phyloP scores from a whole-genome alignment of 1,284 basidiomycete species.

The Heterobasidion parviporum region DNA sequence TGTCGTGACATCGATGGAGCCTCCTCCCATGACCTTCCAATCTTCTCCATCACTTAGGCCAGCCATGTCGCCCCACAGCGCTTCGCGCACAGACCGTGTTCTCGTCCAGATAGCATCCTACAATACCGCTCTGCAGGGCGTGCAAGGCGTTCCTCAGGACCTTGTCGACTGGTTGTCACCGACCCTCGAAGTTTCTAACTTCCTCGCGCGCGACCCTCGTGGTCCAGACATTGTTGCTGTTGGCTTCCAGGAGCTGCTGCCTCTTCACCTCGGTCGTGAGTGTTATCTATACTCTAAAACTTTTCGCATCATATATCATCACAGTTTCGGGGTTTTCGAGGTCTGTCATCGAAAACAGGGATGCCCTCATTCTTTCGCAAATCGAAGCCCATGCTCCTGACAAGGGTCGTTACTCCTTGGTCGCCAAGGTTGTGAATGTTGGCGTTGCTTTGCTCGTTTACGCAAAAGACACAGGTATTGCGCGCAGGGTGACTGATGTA shows the following conservation, averaged over 20 bases:
- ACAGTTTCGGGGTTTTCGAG: constrained; percentile 58
- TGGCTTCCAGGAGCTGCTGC: constrained; percentile 85
- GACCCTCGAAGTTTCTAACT: constrained; percentile 66
- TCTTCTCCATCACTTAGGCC: neutral
- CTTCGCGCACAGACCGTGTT: constrained; percentile 23
- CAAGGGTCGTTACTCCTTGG: constrained; percentile 61
- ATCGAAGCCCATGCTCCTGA: constrained; percentile 62
- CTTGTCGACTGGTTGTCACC: constrained; percentile 79
- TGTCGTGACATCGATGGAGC: too few relatives aligned
- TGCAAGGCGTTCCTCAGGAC: constrained; percentile 65
- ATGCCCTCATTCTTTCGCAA: constrained; percentile 58
- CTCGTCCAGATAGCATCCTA: constrained; percentile 80
- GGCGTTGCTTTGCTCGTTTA: constrained; percentile 79
- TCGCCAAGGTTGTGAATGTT: constrained; percentile 70
- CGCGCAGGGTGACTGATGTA: constrained; percentile 53
- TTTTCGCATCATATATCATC: constrained; percentile 6
- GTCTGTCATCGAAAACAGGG: constrained; percentile 51
- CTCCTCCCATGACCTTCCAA: too few relatives aligned
- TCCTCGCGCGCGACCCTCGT: constrained; percentile 49
- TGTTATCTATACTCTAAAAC: constrained; percentile 11
- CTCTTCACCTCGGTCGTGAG: constrained; percentile 74
- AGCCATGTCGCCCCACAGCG: neutral
- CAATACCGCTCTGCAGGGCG: constrained; percentile 78
- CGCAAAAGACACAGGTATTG: constrained; percentile 62
- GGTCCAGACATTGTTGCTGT: constrained; percentile 81